Percentiles rank a stretch among this genome's conserved stretches.
These are phyloP conservation scores for Talaromyces atroroseus DNA, from an alignment of 2,329 filamentous ascomycete genomes.

Conservation along the genomic window DNA sequence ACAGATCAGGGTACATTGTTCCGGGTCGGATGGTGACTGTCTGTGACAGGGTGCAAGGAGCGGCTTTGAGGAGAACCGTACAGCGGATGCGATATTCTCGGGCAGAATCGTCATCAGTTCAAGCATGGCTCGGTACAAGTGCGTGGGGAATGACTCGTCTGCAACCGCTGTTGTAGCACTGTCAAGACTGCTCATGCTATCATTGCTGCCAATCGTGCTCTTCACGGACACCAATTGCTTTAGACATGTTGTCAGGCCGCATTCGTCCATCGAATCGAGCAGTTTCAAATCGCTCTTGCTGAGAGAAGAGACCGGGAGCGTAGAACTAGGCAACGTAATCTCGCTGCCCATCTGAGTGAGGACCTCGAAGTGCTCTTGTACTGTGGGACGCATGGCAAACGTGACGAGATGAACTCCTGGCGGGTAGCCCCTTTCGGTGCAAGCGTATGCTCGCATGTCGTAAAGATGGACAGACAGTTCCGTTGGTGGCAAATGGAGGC, in stretches of 20 bases:
- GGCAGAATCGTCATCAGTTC: conserved; percentile 39
- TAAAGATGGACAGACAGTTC: conserved; percentile 59
- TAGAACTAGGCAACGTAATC: conserved; percentile 32
- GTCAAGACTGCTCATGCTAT: conserved; percentile 21
- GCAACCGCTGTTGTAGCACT: conserved; percentile 19
- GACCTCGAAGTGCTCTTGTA: conserved; percentile 58
- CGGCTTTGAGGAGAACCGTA: conserved; percentile 33
- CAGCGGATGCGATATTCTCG: conserved; percentile 28
- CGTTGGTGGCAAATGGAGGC: conserved; percentile 65
- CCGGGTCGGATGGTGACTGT: conserved; percentile 22
- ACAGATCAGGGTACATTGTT: conserved; percentile 45
- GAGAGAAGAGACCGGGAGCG: conserved; percentile 50
- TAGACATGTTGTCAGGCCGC: conserved; percentile 31
- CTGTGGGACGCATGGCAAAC: conserved; percentile 41
- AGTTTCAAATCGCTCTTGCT: conserved; percentile 53
- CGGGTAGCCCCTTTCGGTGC: conserved; percentile 24
- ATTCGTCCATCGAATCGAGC: conserved; percentile 39
- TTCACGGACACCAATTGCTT: conserved; percentile 29
- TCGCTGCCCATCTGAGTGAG: conserved; percentile 53
- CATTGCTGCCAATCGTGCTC: conserved; percentile 10
- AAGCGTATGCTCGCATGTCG: conserved; percentile 56
- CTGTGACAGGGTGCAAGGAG: conserved; percentile 33
- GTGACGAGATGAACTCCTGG: conserved; percentile 34
- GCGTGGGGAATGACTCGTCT: conserved; percentile 38
- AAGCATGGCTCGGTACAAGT: conserved; percentile 39